These are phyloP conservation scores for Oleoguttula mirabilis DNA, from an alignment of 495 filamentous ascomycete species.

Conservation along the genomic window DNA sequence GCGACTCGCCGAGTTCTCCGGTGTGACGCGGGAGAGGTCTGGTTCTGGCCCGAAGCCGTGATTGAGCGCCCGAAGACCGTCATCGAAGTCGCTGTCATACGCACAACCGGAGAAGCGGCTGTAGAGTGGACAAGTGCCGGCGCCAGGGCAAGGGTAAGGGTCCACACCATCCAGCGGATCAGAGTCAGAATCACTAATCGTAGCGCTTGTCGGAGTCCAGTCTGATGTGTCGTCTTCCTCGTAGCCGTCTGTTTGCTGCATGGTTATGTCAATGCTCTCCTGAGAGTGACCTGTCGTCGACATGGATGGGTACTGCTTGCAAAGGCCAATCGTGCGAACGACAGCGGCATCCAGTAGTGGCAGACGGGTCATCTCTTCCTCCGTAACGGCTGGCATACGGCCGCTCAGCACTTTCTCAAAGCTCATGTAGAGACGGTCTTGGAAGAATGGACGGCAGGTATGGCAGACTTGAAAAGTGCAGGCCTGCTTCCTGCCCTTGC, in stretches of 20 bases:
- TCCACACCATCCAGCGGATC: neutral
- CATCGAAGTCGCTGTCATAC: constrained; percentile 12
- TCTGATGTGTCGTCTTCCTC: constrained; percentile 8
- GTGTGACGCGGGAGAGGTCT: constrained; percentile 7
- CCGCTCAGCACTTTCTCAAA: constrained; percentile 24
- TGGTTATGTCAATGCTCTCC: neutral
- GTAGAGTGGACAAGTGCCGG: constrained; percentile 9
- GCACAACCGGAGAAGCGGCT: constrained; percentile 12
- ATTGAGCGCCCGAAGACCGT: constrained; percentile 15
- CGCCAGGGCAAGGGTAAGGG: constrained; percentile 15
- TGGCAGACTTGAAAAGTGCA: constrained; percentile 28
- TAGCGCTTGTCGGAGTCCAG: constrained; percentile 16
- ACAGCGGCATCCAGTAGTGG: constrained; percentile 18
- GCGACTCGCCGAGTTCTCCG: constrained; percentile 2
- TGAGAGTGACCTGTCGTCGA: neutral
- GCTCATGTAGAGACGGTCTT: constrained; percentile 29
- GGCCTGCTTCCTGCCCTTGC: neutral
- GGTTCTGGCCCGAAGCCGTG: constrained; percentile 16
- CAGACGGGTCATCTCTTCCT: constrained; percentile 18
- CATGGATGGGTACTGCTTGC: neutral
- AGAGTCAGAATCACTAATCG: constrained; percentile 7
- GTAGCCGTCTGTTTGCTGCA: constrained; percentile 5
- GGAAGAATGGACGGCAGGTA: constrained; percentile 28
- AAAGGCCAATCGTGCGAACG: constrained; percentile 22
- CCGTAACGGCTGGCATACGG: constrained; percentile 20